Conservation (phyloP, 2,329 filamentous ascomycete species). For the Fusarium dimerum region DNA sequence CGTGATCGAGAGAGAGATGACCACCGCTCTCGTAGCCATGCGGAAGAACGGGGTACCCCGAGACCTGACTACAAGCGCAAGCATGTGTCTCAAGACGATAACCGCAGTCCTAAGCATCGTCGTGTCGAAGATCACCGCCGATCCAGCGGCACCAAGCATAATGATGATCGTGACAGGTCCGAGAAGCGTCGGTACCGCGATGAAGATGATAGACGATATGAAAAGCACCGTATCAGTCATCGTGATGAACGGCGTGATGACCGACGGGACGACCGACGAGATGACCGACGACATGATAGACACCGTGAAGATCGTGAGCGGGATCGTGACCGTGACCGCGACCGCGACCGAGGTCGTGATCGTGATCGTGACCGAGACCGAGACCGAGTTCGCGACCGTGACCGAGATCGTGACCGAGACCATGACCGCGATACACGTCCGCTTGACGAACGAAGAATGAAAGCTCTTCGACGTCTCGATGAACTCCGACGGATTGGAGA, state of each 20-base stretch:
- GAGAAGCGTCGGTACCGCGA: constrained; percentile 27
- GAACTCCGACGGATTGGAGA: constrained; percentile 49
- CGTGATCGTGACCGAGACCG: constrained; percentile 24
- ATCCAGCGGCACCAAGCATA: constrained; percentile 33
- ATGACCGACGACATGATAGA: constrained; percentile 28
- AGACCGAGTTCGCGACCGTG: constrained; percentile 23
- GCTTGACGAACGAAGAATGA: constrained; percentile 43
- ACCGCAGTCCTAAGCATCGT: constrained; percentile 44
- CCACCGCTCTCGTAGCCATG: constrained; percentile 51
- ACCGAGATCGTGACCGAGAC: constrained; percentile 27
- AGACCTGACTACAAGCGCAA: constrained; percentile 62
- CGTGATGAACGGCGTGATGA: constrained; percentile 4
- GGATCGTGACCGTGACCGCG: constrained; percentile 26
- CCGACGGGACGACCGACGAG: constrained; percentile 22
- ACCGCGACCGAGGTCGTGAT: constrained; percentile 35
- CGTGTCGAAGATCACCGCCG: constrained; percentile 43
- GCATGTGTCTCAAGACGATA: constrained; percentile 52
- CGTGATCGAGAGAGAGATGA: constrained; percentile 52
- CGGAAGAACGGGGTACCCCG: constrained; percentile 52
- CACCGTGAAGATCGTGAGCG: constrained; percentile 34
- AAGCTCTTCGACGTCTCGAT: constrained; percentile 42
- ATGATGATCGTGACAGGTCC: constrained; percentile 39
- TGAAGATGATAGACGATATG: constrained; percentile 23
- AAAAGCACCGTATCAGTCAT: constrained; percentile 24
- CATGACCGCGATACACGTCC: constrained; percentile 32